Base-by-base conservation (phyloP, 495 filamentous ascomycete species). In the Halenospora varia region DNA sequence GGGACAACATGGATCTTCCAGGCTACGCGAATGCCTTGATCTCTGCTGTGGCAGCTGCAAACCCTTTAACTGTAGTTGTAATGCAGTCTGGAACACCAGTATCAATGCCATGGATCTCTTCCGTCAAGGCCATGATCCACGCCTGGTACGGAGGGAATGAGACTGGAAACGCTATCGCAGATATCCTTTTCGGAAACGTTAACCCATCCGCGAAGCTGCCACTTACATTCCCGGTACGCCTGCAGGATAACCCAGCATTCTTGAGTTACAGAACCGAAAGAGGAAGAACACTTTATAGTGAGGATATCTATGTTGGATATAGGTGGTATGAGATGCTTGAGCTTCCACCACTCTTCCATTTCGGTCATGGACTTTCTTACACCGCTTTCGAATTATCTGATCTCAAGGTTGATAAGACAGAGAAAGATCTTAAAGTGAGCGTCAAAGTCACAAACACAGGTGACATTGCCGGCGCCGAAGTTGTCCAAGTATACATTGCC, bases 321-420 rank as follows among this genome's bases (percentile, higher is more conserved):
- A 79, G 86, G 19, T 78, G 82, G 57, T 88, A 89, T 56, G 84
- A 88, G 60, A 74, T 73, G 39, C 65, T 79, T 51, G 83, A 86
- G 56, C 82, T 88, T 0, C 77, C 86, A 0, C 92, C 92, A 71
- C 75, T 83, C 4, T 90, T 80, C 59, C 77, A 85, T 29, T 95
- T 96, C 66, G 90, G 90, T 47, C 84, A 93, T 66, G 90, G 90
- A 20, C 79, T 96, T 6, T 88, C 84, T 0, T 94, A 94, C 70
- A 89, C 90, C 0, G 83, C 76, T 2, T 94, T 94, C 65, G 69
- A 76, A 23, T 88, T 88, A 66, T 82, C 82, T 3, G 71, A 83
- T 18, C 78, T 88, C 0, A 42, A 61, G 0, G 64, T 84, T 39
- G 51, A 51, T 0, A 66, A 55, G n/a, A 57, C 73, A n/a, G 78